Evolutionary conservation across 352 stramenopile genomes (phyloP).

Genomic region (Globisporangium spiculum): DNA sequence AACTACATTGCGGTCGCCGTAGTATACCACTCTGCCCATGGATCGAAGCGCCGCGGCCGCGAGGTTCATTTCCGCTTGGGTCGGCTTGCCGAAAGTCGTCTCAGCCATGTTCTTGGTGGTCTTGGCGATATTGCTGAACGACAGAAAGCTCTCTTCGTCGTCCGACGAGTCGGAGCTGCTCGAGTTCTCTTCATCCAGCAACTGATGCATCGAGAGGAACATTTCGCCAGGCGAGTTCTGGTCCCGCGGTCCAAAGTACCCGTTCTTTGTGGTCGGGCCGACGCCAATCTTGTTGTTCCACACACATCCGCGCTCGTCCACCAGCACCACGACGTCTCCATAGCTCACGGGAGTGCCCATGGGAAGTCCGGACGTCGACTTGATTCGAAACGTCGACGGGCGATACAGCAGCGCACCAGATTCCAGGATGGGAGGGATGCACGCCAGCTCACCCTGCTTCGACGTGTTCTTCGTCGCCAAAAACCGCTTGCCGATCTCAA

Average conservation of each 20-base stretch:
- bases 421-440: conserved; percentile 51
- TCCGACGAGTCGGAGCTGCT: conserved; percentile 57
- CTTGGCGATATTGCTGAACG: conserved; percentile 54
- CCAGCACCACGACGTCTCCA: conserved; percentile 78
- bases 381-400: conserved; percentile 58
- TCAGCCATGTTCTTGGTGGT: conserved; percentile 67
- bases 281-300: conserved; percentile 89
- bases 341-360: conserved; percentile 72
- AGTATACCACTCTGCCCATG: conserved; percentile 73
- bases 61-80: conserved; percentile 53
- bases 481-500: conserved; percentile 61
- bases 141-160: conserved; percentile 64
- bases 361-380: conserved; percentile 56
- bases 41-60: conserved; percentile 47
- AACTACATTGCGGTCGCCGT: conserved; percentile 71
- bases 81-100: conserved; percentile 61
- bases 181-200: conserved; percentile 34
- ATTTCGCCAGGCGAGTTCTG: conserved; percentile 72
- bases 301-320: conserved; percentile 54
- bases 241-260: conserved; percentile 73
- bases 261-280: conserved; percentile 71
- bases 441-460: conserved; percentile 67
- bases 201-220: conserved; percentile 76
- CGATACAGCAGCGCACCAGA: conserved; percentile 38
- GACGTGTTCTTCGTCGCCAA: conserved; percentile 52